Conservation (phyloP, 768 basidiomycete genomes). For the Kwoniella botswanensis region DNA sequence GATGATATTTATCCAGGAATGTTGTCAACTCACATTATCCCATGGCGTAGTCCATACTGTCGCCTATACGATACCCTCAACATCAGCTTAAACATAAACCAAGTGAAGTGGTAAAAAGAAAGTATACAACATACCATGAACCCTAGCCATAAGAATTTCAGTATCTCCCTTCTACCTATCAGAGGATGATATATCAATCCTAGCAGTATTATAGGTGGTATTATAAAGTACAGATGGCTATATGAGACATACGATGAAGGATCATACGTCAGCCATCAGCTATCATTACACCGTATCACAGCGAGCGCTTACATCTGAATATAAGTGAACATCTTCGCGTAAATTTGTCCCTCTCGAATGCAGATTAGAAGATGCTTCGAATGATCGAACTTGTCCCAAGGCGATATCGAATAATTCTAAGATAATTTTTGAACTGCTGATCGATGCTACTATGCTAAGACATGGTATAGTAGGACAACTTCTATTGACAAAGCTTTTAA, state of each 20-base stretch:
- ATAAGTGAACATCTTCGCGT: constrained; percentile 36
- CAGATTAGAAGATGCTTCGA: not conserved
- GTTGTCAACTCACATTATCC: constrained; percentile 50
- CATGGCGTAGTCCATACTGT: constrained; percentile 57
- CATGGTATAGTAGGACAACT: no score
- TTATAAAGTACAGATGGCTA: constrained; percentile 47
- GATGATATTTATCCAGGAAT: no score
- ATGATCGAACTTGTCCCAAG: no score
- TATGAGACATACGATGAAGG: not conserved
- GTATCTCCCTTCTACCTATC: constrained; percentile 47
- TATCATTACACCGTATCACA: no score
- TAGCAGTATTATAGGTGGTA: constrained; percentile 50
- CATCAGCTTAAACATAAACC: not conserved
- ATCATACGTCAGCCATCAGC: not conserved
- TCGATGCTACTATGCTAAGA: no score
- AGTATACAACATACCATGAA: constrained; percentile 42
- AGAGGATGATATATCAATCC: constrained; percentile 42
- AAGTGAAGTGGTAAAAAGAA: not conserved
- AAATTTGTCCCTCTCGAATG: not conserved
- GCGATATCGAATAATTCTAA: no score
- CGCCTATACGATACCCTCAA: constrained; percentile 30
- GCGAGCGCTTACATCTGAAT: constrained; percentile 35
- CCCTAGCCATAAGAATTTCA: constrained; percentile 51
- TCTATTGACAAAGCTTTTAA: no score
- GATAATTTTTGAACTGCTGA: no score